phyloP scores from a whole-genome alignment of 140 eudicot genomes.

The Bidens hawaiensis region DNA sequence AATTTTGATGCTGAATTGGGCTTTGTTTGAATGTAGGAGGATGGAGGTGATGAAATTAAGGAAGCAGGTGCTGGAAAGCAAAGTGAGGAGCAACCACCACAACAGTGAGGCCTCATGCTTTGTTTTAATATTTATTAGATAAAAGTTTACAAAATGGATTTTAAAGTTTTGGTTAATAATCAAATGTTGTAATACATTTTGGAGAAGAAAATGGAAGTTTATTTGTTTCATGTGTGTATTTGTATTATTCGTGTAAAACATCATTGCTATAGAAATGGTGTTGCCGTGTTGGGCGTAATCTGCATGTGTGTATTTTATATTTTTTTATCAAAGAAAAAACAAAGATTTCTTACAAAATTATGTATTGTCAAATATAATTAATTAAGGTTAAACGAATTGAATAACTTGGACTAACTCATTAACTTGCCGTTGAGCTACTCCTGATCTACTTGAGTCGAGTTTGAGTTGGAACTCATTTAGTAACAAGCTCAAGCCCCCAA shows the following conservation, averaged over 20 bases:
- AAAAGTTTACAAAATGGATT: constrained; percentile 14
- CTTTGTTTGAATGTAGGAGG: constrained; percentile 43
- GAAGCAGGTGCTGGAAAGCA: constrained; percentile 55
- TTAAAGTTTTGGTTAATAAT: constrained; percentile 5
- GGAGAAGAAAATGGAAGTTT: background rate
- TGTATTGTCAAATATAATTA: background rate
- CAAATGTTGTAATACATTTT: constrained; percentile 2
- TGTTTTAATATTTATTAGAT: constrained; percentile 28
- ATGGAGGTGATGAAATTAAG: constrained; percentile 69
- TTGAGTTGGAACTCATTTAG: no score
- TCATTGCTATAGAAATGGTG: constrained; percentile 2
- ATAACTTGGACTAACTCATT: no score
- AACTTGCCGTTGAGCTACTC: no score
- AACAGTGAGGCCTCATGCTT: constrained; percentile 37
- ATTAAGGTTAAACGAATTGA: background rate
- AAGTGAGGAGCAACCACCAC: constrained; percentile 44
- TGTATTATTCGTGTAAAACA: background rate
- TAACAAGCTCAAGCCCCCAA: no score
- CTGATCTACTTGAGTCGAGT: no score
- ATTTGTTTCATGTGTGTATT: background rate
- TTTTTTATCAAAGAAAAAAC: background rate
- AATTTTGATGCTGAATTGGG: background rate
- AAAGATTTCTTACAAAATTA: background rate
- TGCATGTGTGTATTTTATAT: background rate
- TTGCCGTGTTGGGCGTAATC: constrained; percentile 1